Evolutionary conservation across 352 stramenopile species (phyloP).

Genomic region (Phytophthora crassamura): DNA sequence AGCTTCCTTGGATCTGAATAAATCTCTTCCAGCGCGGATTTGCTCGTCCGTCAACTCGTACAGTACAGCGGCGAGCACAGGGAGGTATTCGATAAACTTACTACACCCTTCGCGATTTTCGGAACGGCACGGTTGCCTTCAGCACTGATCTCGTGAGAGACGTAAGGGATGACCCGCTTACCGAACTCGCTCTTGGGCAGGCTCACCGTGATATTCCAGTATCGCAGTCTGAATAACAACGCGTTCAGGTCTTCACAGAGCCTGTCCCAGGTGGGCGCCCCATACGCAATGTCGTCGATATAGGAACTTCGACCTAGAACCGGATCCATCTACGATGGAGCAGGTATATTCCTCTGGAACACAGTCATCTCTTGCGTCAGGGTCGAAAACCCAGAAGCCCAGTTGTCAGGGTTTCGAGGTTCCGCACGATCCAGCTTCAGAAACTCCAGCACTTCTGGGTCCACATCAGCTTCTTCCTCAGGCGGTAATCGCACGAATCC

Average conservation of each 20-base stretch:
- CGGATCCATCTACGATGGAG: not conserved
- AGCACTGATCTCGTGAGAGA: too few species aligned
- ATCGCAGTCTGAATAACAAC: not conserved
- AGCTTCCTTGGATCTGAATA: not conserved
- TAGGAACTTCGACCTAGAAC: conserved; percentile 1
- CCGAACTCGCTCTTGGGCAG: conserved; percentile 8
- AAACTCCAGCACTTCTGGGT: not conserved
- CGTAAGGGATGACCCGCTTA: not conserved
- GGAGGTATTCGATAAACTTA: conserved; percentile 22
- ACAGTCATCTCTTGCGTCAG: not conserved
- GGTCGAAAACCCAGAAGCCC: not conserved
- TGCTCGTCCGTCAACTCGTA: not conserved
- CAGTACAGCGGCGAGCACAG: conserved; percentile 2
- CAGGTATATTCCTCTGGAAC: not conserved
- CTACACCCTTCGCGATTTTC: not conserved
- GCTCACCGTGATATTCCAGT: conserved; percentile 10
- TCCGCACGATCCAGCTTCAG: not conserved
- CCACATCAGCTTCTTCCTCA: conserved; percentile 1
- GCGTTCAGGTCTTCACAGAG: conserved; percentile 3
- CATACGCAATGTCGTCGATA: conserved; percentile 9
- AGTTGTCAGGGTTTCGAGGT: not conserved
- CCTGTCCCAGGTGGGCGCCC: not conserved
- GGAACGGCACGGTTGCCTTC: too few species aligned
- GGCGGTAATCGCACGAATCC: not conserved
- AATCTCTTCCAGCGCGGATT: not conserved